Base-by-base conservation (phyloP, 176 grass and related monocot species). In the Dendrocalamus sinicus region DNA sequence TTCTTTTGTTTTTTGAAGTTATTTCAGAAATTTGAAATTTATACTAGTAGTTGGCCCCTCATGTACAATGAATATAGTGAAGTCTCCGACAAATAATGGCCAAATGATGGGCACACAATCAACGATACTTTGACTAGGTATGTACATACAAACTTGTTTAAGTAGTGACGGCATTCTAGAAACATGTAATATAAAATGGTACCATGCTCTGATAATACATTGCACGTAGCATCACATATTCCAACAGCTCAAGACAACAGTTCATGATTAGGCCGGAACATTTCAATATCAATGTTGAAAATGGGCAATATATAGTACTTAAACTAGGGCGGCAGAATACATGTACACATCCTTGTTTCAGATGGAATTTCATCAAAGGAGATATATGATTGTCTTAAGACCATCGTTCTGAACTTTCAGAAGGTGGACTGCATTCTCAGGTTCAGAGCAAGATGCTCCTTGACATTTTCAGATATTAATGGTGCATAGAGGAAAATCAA, bases 201-300 rank as follows among this genome's bases (percentile, higher is more conserved):
- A 50, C 26, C 17, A 28, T 63, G 24, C 17, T 39, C 3, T 6
- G 11, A 44, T 60, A 35, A 74, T 50, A n/a, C 70, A 48, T 61
- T 83, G 81, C 55, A 74, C 54, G 52, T 72, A 72, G 23, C 9
- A 61, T 62, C 37, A 13, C 22, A 43, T 72, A 70, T 14, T 81
- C 65, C 15, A 70, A 72, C 37, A 19, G 52, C 51, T 72, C 67
- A 12, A 14, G 52, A 60, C 53, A 46, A 60, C 37, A 72, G 30
- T 26, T 28, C 44, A 24, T 6, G 5, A 28, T 62, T 78, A 28
- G 40, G 76, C 22, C 80, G 52, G 67, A 52, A 82, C 19, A 9
- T 24, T 81, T 69, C 79, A 70, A 44, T 7, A 23, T 58, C 22
- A 23, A 68, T 19, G 50, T 70, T 54, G 66, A 55, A 81, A 58